Evolutionary conservation across 768 basidiomycete species (phyloP), one percentile per base, ranked within the genome.

Genomic region (button mushroom (Agaricus bisporus)): DNA sequence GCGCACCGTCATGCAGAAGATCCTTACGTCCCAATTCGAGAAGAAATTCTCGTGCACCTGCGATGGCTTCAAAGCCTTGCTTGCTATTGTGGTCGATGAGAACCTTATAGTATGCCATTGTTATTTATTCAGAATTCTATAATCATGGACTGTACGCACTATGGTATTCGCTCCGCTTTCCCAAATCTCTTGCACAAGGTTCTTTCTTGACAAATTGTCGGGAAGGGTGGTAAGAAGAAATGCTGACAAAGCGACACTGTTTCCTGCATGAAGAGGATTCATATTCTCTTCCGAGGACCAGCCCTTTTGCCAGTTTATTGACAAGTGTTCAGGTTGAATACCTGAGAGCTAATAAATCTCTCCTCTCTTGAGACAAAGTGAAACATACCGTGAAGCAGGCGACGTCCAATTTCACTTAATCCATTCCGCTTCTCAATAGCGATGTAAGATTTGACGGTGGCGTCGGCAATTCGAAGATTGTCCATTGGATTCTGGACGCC

Each of bases 181-280:
- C 94, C 94, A 98, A 77, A 98, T 88, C 60, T 90, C 82, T 62
- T 85, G 83, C 25, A 95, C 75, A 42, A 92, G 63, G 2, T 74
- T 70, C 68, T 82, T 86, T 56, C 86, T 78, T 8, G 82, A 77
- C 15, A 83, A 60, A 38, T 80, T 65, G 2, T 78, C 81, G 4
- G 83, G 71, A 15, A 93, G 71, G 17, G 88, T 79, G n/a, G 88
- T 84, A 1, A 99, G 71, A 64, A 85, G 76, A 70, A 97, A 98
- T 1, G 94, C 88, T 15, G 90, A 91, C 28, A 99, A 63, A 1
- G 89, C 91, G 25, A 98, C 60, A 14, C 78, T 76, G 48, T 76
- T 71, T 26, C 67, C 63, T 17, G 80, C 83, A 12, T 79, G 67
- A 17, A 68, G 58, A 46, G 68, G 68, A 17, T 67, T 61, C 28